Evolutionary conservation across 2,329 filamentous ascomycete genomes (phyloP), one percentile per base, ranked within the genome.

Genomic region (Pseudocercospora eumusae): DNA sequence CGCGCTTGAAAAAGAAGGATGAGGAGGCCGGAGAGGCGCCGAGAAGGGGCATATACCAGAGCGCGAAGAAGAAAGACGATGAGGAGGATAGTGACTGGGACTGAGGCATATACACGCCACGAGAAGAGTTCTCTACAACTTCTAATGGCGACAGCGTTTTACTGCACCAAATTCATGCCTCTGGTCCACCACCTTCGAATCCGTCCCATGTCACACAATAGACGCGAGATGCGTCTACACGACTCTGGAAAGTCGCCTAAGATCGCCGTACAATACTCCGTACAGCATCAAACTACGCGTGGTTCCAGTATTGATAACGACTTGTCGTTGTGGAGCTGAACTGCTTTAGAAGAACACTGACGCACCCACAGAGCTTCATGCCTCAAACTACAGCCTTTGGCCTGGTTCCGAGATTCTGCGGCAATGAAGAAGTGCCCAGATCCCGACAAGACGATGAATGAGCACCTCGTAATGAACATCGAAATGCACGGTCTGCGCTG

Each of bases 1-100:
- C 91, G 77, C 87, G 95, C 59, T 81, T 97, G 36, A 80, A 87
- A 78, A 81, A 84, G 67, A 82, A 82, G 70, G 80, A 83, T 65
- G 82, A 81, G 13, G 84, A 85, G 64, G 27, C 31, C 11, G 64
- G 18, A 40, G 15, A 62, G 1, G 58, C 57, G 33, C 59, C 60
- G 36, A 54, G 62, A 10, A 62, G 60, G 8, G 66, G 61, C 45
- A 69, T 68, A 42, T 64, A 59, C 60, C 69, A 66, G 61, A 69
- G 54, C 59, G 55, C 58, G 61, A 65, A 42, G 73, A 76, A 61
- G 78, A 80, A 57, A 18, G 77, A 80, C 33, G 77, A 81, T 61
- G 81, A 83, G 66, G 77, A 81, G 60, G 81, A 83, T 66, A 81
- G 82, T 67, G 84, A 86, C 73, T 86, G 83, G 83, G 83, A 86